Evolutionary conservation across 306 rosid species (phyloP), one percentile per base, ranked within the genome.

Genomic region (Vigna nakashimae): DNA sequence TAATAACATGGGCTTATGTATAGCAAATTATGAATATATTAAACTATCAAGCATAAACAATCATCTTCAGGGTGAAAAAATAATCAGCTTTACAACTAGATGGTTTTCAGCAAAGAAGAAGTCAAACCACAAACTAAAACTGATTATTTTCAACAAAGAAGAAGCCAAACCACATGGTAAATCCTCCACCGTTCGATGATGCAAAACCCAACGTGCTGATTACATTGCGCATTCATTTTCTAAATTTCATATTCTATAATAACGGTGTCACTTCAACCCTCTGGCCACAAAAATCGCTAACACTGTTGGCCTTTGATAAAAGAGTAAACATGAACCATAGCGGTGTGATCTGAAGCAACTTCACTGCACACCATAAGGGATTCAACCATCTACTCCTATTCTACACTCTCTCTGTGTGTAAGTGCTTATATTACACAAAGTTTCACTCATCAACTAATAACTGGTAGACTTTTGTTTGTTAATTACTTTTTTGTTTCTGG

Each of bases 321-420:
- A 5, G 52, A 46, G 36, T 65, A 15, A 40, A 38, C 51, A 40
- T 65, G 28, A 36, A 64, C 69, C 50, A 9, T 38, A 40, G 51
- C 51, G n/a, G 9, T 5, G 58, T 64, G 22, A 48, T 74, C 60
- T 74, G 34, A 62, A 75, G 40, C 9, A 48, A 36, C 32, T 20
- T 38, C 77, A 13, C 42, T 40, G 32, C 1, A 17, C n/a, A 56
- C 1, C 11, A 26, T 34, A 49, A 16, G 50, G 32, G 7, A 16
- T 38, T 24, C 7, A 48, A 62, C 43, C 18, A 30, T 32, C 66
- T 30, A 7, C 68, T 60, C 5, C 69, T 7, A 7, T 58, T 53
- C 60, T 40, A 38, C 75, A 15, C 11, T 20, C 22, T 65, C 72
- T 38, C 57, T 60, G 43, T 32, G 79, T 78, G 84, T 78, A 79